Percentiles rank a stretch among this genome's conserved stretches.
phyloP scores from a whole-genome alignment of 2,329 filamentous ascomycete species.

The Colletotrichum melonis region DNA sequence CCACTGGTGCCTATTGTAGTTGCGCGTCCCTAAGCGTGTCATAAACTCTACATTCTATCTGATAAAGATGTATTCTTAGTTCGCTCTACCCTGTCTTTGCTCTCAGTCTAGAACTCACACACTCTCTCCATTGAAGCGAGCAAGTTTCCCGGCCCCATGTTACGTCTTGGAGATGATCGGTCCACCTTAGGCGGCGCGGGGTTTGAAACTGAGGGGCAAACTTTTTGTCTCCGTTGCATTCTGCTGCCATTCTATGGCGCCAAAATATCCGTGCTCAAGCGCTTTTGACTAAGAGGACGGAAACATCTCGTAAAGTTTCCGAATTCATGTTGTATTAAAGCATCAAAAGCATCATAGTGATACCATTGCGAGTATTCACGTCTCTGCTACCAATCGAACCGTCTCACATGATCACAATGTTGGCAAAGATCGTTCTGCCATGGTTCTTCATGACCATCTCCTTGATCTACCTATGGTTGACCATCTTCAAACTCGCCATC shows the following conservation, averaged over 20 bases:
- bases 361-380: neutral
- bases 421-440: slow-evolving; percentile 43
- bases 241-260: neutral
- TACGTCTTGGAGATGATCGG: neutral
- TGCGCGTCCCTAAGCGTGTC: neutral
- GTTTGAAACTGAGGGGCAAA: neutral
- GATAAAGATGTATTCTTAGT: neutral
- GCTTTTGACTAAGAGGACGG: neutral
- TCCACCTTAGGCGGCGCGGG: neutral
- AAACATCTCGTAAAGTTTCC: neutral
- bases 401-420: neutral
- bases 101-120: neutral
- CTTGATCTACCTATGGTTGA: slow-evolving; percentile 55
- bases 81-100: neutral
- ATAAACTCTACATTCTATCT: neutral
- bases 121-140: neutral
- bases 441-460: slow-evolving; percentile 57
- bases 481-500: slow-evolving; percentile 51
- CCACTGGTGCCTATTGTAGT: neutral
- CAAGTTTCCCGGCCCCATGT: neutral
- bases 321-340: too few species aligned
- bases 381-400: neutral
- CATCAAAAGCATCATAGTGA: neutral
- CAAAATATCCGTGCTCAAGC: neutral
- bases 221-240: neutral